Evolutionary conservation across 139 green algal species (phyloP), one percentile per base, ranked within the genome.

Genomic region (Chlamydomonas incerta): DNA sequence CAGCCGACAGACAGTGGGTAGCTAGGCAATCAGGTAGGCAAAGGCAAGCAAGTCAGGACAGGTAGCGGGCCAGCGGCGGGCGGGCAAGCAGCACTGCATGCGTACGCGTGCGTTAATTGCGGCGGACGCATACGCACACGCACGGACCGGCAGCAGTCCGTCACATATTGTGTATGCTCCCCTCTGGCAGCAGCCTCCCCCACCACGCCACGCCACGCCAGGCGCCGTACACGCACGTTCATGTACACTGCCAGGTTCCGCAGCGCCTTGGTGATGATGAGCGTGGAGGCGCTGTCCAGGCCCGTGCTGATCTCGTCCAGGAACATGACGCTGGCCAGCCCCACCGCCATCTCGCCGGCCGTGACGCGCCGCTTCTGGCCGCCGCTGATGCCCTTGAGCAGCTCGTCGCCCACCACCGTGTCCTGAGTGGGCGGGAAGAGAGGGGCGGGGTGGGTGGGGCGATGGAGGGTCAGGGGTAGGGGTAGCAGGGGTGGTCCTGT

Each of bases 321-420:
- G 63, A 94, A 89, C 24, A 77, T 85, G 5, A 72, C 66, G 13
- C 35, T 28, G 31, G 66, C 66, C 11, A 72, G 66, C 4, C 66
- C 66, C n/a, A 37, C 71, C 13, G 46, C 71, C 37, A 74, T 55
- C 69, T 55, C 35, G 35, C 35, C 94, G 31, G 85, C 92, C 1
- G 95, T 97, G 29, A 97, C 90, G 17, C 95, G 89, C 81, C 96
- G 94, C 73, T 91, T 89, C 91, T 98, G 92, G 2, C 95, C 95
- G 8, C 95, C 95, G 52, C 72, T 91, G 70, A 96, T 81, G 63
- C 95, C 95, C 15, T 91, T 79, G 37, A 95, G 55, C 88, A 96
- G 90, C 60, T 88, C 76, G 73, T 94, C 90, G 23, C 95, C 95
- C 20, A 97, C 90, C 31, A 92, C 31, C 3, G 94, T 97, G 67